Evolutionary conservation across 2,329 filamentous ascomycete species (phyloP).

Genomic region (Ascocoryne sarcoides): DNA sequence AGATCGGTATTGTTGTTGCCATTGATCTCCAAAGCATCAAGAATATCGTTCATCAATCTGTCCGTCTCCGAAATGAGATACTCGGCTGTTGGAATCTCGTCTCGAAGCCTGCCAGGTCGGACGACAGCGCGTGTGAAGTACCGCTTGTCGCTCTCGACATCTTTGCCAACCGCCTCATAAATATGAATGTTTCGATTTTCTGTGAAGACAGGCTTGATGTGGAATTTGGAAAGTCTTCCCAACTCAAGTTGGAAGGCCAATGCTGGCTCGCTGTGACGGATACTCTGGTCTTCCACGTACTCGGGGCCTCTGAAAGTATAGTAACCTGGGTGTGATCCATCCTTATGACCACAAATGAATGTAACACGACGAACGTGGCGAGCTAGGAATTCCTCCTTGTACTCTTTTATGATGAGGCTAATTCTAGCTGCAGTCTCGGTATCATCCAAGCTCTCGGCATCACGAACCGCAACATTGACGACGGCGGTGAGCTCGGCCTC

Average conservation of each 20-base stretch:
- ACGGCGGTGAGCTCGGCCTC: constrained; percentile 82
- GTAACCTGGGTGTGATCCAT: constrained; percentile 92
- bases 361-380: constrained; percentile 83
- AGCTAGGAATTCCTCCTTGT: constrained; percentile 74
- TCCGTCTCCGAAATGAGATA: constrained; percentile 97
- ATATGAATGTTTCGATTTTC: constrained; percentile 99
- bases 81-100: constrained; percentile 97
- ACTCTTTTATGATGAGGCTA: constrained; percentile 63
- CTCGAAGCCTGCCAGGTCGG: constrained; percentile 83
- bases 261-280: constrained; percentile 93
- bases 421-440: constrained; percentile 72
- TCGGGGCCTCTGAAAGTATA: constrained; percentile 93
- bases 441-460: constrained; percentile 78
- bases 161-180: constrained; percentile 93
- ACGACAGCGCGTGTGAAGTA: constrained; percentile 98
- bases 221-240: constrained; percentile 87
- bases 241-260: constrained; percentile 98
- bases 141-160: constrained; percentile 90
- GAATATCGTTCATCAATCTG: constrained; percentile 92
- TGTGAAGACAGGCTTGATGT: constrained; percentile 96
- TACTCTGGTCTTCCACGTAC: constrained; percentile 87
- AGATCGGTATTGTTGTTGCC: constrained; percentile 99
- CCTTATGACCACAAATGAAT: constrained; percentile 91
- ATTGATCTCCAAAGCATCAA: constrained; percentile 95
- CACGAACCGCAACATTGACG: constrained; percentile 82